These are phyloP conservation scores for Verticillium klebahnii DNA, from an alignment of 2,329 filamentous ascomycete genomes.

Conservation along the genomic window DNA sequence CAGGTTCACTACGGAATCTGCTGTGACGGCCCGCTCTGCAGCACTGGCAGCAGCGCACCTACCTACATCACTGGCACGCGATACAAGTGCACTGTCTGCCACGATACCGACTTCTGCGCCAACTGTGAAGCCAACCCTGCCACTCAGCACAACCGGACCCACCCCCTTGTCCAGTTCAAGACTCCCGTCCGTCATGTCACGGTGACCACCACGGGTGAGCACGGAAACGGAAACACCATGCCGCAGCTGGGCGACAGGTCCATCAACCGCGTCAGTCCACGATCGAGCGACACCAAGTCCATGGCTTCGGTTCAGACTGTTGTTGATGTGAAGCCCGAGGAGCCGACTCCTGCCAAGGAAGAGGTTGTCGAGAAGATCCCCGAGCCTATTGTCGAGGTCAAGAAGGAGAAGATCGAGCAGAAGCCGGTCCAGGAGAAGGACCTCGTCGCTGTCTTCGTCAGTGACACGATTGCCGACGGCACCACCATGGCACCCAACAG, in stretches of 20 bases:
- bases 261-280: conserved; percentile 33
- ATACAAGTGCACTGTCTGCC: conserved; percentile 96
- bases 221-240: conserved; percentile 60
- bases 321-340: conserved; percentile 60
- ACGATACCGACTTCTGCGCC: conserved; percentile 92
- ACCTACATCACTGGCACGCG: conserved; percentile 78
- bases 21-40: conserved; percentile 91
- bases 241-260: conserved; percentile 66
- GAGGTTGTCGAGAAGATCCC: conserved; percentile 20
- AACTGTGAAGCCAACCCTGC: conserved; percentile 84
- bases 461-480: conserved; percentile 76
- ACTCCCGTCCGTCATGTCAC: conserved; percentile 84
- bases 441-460: conserved; percentile 60
- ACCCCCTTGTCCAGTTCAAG: conserved; percentile 96
- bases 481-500: conserved; percentile 65
- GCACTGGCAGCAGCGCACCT: conserved; percentile 43
- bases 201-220: conserved; percentile 79
- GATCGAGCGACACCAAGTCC: conserved; percentile 44
- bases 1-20: conserved; percentile 77
- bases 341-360: not conserved
- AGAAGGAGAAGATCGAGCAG: conserved; percentile 20
- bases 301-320: conserved; percentile 63
- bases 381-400: conserved; percentile 13
- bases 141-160: conserved; percentile 89
- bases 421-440: conserved; percentile 19